These are phyloP conservation scores for Scedosporium apiospermum DNA, from an alignment of 2,329 filamentous ascomycete genomes.

Conservation along the genomic window DNA sequence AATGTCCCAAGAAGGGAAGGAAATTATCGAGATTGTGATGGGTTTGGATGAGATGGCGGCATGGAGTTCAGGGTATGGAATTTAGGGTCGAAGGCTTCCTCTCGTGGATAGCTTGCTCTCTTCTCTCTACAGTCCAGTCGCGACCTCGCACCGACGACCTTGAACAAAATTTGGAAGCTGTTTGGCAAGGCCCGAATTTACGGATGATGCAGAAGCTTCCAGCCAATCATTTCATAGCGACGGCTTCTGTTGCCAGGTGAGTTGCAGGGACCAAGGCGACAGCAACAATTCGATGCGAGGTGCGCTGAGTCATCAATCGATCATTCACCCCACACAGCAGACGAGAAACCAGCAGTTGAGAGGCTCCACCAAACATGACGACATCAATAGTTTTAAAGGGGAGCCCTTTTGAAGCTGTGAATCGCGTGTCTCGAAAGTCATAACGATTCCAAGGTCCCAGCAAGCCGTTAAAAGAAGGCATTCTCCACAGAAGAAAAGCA, in stretches of 20 bases:
- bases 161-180: slow-evolving; percentile 6
- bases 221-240: neutral
- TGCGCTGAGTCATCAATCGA: neutral
- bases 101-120: neutral
- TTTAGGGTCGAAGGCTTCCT: neutral
- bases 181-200: neutral
- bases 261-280: too few relatives aligned
- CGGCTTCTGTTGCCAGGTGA: neutral
- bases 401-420: too few relatives aligned
- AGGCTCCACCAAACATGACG: too few relatives aligned
- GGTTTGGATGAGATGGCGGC: neutral
- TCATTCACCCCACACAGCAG: neutral
- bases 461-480: too few relatives aligned
- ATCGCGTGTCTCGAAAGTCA: neutral
- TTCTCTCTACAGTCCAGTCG: neutral
- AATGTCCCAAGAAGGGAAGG: too few relatives aligned
- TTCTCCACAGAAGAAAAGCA: too few relatives aligned
- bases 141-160: neutral
- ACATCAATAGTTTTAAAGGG: too few relatives aligned
- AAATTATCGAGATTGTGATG: too few relatives aligned
- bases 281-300: too few relatives aligned
- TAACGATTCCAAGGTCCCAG: neutral
- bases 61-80: neutral
- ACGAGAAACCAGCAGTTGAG: too few relatives aligned
- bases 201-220: neutral